A percentile compares a stretch with the other conserved stretches of the same genome.
Conservation (phyloP, 2,329 filamentous ascomycete species). For the Escovopsis sp. region DNA sequence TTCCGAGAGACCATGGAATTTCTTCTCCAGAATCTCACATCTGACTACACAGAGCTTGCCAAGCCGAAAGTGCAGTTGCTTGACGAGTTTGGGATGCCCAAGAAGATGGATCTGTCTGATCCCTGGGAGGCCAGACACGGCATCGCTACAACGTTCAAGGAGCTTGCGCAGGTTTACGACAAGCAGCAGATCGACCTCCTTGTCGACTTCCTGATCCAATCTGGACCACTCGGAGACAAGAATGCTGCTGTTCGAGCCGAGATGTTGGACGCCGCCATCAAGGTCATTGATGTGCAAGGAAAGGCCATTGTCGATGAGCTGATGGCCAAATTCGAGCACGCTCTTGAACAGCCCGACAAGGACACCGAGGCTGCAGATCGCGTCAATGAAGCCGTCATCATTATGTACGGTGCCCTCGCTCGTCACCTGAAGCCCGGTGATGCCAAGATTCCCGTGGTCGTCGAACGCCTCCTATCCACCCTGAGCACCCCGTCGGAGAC, state of each 20-base stretch:
- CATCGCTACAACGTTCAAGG: conserved; percentile 72
- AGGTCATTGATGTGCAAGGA: conserved; percentile 67
- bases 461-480: conserved; percentile 72
- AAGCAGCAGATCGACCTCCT: conserved; percentile 58
- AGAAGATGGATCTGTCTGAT: conserved; percentile 74
- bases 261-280: conserved; percentile 82
- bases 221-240: conserved; percentile 74
- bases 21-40: conserved; percentile 49
- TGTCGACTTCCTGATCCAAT: conserved; percentile 70
- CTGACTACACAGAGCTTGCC: conserved; percentile 60
- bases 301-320: conserved; percentile 70
- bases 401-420: conserved; percentile 89
- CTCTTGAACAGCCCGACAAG: conserved; percentile 72
- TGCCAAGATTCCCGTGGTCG: conserved; percentile 70
- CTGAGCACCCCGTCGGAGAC: conserved; percentile 90
- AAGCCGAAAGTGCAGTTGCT: conserved; percentile 72
- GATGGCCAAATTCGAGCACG: conserved; percentile 83
- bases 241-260: conserved; percentile 63
- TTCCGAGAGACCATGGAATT: conserved; percentile 47
- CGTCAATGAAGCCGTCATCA: conserved; percentile 92
- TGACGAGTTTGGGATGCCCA: conserved; percentile 89
- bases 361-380: conserved; percentile 70
- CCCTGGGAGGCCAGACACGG: conserved; percentile 87
- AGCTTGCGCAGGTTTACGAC: conserved; percentile 57
- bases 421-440: conserved; percentile 78